These are phyloP conservation scores for Mycena alexandri DNA, from an alignment of 768 basidiomycete species.

Conservation along the genomic window DNA sequence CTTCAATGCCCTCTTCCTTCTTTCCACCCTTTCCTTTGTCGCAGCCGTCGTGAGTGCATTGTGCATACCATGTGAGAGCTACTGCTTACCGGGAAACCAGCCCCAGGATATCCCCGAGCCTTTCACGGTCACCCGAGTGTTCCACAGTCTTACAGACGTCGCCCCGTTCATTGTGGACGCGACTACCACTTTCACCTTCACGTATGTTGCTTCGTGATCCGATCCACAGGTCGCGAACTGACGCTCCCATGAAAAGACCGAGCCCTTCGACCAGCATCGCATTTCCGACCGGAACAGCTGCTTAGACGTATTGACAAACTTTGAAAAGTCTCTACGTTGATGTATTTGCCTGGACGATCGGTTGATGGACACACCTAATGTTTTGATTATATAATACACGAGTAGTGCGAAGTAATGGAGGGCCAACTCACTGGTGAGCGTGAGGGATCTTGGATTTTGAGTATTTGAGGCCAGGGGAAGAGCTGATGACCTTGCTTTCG, in stretches of 20 bases:
- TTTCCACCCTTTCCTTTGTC: neutral
- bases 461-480: no score
- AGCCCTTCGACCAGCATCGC: slow-evolving; percentile 8
- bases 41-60: neutral
- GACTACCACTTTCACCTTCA: neutral
- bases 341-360: no score
- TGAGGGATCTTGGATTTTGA: no score
- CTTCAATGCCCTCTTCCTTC: neutral
- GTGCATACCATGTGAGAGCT: neutral
- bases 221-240: no score
- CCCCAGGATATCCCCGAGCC: slow-evolving; percentile 3
- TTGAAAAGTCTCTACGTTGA: no score
- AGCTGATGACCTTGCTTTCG: no score
- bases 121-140: slow-evolving; percentile 4
- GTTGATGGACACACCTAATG: no score
- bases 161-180: slow-evolving; percentile 6
- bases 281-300: neutral
- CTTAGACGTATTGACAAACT: neutral
- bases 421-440: no score
- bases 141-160: slow-evolving; percentile 7
- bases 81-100: neutral
- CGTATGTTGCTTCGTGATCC: neutral
- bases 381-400: no score
- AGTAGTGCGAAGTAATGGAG: no score
- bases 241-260: neutral